A percentile compares a stretch with the other conserved stretches of the same genome.
Evolutionary conservation across 2,329 filamentous ascomycete genomes (phyloP).

Genomic region (Phaeophleospora eucalypticola): DNA sequence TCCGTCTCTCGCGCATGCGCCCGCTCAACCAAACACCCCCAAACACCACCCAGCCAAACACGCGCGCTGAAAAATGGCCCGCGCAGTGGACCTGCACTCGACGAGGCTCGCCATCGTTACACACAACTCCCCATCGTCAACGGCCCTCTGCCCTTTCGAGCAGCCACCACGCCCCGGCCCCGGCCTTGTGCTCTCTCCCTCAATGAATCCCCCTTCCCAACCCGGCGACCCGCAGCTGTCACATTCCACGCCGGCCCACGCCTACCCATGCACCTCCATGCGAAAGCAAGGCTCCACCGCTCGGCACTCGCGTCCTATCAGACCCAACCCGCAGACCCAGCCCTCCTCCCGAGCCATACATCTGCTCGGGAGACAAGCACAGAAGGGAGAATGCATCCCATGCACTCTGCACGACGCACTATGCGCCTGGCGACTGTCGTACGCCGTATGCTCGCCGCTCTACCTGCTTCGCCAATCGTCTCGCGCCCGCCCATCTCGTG

Average conservation of each 20-base stretch:
- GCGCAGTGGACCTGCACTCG: no score
- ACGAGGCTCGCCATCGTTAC: background rate
- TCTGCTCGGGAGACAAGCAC: background rate
- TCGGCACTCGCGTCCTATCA: background rate
- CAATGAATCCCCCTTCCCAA: background rate
- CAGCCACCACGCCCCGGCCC: background rate
- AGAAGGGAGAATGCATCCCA: background rate
- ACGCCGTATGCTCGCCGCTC: background rate
- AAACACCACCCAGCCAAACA: no score
- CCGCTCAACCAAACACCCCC: no score
- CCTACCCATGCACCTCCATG: background rate
- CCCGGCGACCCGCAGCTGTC: slow-evolving; percentile 1
- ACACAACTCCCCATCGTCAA: background rate
- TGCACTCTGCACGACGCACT: no score
- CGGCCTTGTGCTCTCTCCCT: background rate
- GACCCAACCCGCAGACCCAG: background rate
- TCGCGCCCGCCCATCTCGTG: background rate
- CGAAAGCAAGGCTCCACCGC: background rate
- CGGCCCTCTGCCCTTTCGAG: background rate
- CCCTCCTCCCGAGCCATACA: no score
- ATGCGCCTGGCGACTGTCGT: background rate
- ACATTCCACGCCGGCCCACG: background rate
- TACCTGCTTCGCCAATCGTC: background rate
- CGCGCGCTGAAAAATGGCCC: no score
- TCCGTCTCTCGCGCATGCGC: no score